Conservation (phyloP, 164 flowering plant species). For the Tetrastigma voinierianum region DNA sequence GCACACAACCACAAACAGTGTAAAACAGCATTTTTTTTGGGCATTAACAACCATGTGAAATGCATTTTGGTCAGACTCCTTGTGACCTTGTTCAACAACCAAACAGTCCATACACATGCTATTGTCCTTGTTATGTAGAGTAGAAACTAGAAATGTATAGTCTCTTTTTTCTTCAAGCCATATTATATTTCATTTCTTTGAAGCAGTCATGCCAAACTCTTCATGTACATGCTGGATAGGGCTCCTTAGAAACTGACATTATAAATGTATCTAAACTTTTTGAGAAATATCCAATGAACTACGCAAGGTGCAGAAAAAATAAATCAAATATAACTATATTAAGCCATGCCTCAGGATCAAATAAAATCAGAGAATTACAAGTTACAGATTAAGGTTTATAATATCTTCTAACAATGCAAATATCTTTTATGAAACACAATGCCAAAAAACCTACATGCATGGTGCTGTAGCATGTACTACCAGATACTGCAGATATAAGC, state of each 20-base stretch:
- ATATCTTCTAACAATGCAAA: too few species aligned
- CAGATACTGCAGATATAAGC: not conserved
- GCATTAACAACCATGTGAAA: constrained; percentile 1
- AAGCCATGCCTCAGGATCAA: too few species aligned
- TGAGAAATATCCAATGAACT: too few species aligned
- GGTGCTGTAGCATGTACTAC: not conserved
- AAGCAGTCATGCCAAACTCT: not conserved
- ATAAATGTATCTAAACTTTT: too few species aligned
- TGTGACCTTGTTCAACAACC: not conserved
- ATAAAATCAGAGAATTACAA: too few species aligned
- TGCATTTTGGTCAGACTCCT: not conserved
- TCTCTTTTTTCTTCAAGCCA: not conserved
- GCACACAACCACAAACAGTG: not conserved
- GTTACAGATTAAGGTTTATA: too few species aligned
- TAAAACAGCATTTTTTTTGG: not conserved
- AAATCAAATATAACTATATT: not conserved
- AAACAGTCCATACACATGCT: too few species aligned
- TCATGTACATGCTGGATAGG: not conserved
- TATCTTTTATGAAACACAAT: too few species aligned
- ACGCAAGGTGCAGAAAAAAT: not conserved
- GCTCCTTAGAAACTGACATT: too few species aligned
- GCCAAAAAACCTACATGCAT: too few species aligned
- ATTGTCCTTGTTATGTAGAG: not conserved
- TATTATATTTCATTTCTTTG: not conserved
- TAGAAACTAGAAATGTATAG: too few species aligned